phyloP scores from a whole-genome alignment of 176 grass and related monocot species.

The Pharus latifolius region DNA sequence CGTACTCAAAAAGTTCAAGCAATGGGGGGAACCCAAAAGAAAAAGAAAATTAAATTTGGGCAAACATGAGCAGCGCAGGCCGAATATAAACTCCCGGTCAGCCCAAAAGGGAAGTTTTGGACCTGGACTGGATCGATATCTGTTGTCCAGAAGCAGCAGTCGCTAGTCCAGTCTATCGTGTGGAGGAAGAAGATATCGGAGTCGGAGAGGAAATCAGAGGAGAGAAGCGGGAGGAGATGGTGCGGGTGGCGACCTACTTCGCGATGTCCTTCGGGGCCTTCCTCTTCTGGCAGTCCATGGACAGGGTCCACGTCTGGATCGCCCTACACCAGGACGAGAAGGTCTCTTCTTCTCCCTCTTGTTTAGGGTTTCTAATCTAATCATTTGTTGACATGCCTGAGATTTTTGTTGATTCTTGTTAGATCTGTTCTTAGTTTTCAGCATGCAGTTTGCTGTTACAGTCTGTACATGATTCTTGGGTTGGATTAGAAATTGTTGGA shows the following conservation, averaged over 20 bases:
- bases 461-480: background rate
- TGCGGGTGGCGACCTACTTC: conserved; percentile 87
- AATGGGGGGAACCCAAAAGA: too few species aligned
- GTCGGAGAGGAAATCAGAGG: background rate
- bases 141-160: conserved; percentile 4
- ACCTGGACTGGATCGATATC: background rate
- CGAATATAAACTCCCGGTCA: too few species aligned
- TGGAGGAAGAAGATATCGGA: background rate
- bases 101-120: background rate
- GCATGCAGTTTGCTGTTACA: background rate
- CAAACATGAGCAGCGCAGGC: too few species aligned
- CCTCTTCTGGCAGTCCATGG: conserved; percentile 97
- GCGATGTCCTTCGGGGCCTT: conserved; percentile 84
- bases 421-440: conserved; percentile 10
- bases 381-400: background rate
- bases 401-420: background rate
- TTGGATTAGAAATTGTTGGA: background rate
- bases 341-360: conserved; percentile 8
- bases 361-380: background rate
- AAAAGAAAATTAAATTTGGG: too few species aligned
- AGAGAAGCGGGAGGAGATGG: conserved; percentile 42
- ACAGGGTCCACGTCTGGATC: conserved; percentile 81
- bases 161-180: conserved; percentile 13
- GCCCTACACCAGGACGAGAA: conserved; percentile 96
- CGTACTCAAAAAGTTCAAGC: too few species aligned